These are phyloP conservation scores for Parathielavia appendiculata DNA, from an alignment of 495 filamentous ascomycete genomes.

Conservation along the genomic window DNA sequence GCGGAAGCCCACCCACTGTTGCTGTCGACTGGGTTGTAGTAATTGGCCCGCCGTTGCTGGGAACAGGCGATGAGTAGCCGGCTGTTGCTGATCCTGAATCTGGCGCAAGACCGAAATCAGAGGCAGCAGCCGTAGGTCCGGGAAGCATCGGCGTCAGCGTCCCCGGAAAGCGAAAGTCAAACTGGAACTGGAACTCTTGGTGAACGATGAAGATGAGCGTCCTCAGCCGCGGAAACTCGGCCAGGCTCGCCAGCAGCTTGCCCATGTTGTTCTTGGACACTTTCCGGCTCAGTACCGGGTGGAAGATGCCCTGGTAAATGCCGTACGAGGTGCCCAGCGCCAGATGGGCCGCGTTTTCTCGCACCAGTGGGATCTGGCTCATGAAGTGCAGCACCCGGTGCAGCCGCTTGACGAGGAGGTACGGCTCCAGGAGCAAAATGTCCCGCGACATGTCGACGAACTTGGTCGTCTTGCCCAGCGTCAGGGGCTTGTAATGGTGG, in stretches of 20 bases:
- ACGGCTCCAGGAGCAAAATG: conserved; percentile 47
- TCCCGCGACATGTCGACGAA: conserved; percentile 44
- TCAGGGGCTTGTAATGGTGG: conserved; percentile 45
- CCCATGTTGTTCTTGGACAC: conserved; percentile 47
- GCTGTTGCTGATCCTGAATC: neutral
- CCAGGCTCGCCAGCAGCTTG: conserved; percentile 40
- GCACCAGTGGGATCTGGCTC: conserved; percentile 43
- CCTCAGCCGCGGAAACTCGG: conserved; percentile 40
- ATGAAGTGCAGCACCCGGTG: conserved; percentile 45
- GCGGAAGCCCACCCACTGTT: neutral
- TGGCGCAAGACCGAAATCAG: neutral
- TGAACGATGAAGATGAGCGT: conserved; percentile 44
- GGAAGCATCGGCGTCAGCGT: conserved; percentile 25
- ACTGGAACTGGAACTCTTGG: conserved; percentile 45
- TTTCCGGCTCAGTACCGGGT: conserved; percentile 43
- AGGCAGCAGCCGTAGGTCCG: neutral
- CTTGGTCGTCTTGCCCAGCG: conserved; percentile 43
- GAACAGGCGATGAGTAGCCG: conserved; percentile 13
- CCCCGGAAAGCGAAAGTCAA: conserved; percentile 35
- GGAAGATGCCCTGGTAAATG: conserved; percentile 42
- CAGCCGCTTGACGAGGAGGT: conserved; percentile 45
- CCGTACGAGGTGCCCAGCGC: conserved; percentile 47
- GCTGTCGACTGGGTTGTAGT: neutral
- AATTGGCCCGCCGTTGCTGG: neutral
- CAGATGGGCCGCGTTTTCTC: conserved; percentile 39